A percentile compares a stretch with the other conserved stretches of the same genome.
These are phyloP conservation scores for Talaromyces sp. DNA, from an alignment of 2,329 filamentous ascomycete species.

Conservation along the genomic window DNA sequence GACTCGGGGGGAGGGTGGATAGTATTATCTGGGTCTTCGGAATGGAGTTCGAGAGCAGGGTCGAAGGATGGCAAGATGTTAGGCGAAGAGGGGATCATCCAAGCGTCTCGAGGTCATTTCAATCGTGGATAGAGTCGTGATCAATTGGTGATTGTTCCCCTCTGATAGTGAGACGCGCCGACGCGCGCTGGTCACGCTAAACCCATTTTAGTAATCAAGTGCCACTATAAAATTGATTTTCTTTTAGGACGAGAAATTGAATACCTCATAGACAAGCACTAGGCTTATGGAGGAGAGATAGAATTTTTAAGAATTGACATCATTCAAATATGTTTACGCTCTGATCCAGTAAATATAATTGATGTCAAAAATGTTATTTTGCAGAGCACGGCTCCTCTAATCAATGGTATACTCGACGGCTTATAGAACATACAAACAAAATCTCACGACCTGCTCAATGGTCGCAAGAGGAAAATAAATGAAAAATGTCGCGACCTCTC, in stretches of 20 bases:
- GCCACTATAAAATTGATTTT: not conserved
- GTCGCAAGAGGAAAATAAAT: slow-evolving; percentile 19
- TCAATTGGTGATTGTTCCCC: slow-evolving; percentile 16
- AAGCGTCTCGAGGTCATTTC: slow-evolving; percentile 25
- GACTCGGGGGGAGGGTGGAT: slow-evolving; percentile 34
- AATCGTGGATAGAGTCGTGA: slow-evolving; percentile 9
- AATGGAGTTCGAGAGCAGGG: slow-evolving; percentile 53
- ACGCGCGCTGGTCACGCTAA: slow-evolving; percentile 31
- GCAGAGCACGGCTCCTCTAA: slow-evolving; percentile 4
- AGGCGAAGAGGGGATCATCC: slow-evolving; percentile 39
- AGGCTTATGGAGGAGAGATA: no score
- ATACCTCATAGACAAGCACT: no score
- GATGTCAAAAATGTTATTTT: slow-evolving; percentile 3
- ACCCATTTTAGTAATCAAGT: slow-evolving; percentile 20
- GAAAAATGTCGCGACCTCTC: slow-evolving; percentile 1
- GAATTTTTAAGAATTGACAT: no score
- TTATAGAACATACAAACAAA: slow-evolving; percentile 10
- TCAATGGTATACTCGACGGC: slow-evolving; percentile 16
- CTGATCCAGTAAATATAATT: no score
- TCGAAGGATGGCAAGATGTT: slow-evolving; percentile 53
- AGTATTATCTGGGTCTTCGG: slow-evolving; percentile 38
- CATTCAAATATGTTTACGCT: no score
- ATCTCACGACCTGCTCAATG: slow-evolving; percentile 10
- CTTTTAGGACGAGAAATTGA: not conserved
- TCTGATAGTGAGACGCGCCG: slow-evolving; percentile 29